phyloP scores from a whole-genome alignment of 192 early-diverging fungal species.

The Dispira simplex region DNA sequence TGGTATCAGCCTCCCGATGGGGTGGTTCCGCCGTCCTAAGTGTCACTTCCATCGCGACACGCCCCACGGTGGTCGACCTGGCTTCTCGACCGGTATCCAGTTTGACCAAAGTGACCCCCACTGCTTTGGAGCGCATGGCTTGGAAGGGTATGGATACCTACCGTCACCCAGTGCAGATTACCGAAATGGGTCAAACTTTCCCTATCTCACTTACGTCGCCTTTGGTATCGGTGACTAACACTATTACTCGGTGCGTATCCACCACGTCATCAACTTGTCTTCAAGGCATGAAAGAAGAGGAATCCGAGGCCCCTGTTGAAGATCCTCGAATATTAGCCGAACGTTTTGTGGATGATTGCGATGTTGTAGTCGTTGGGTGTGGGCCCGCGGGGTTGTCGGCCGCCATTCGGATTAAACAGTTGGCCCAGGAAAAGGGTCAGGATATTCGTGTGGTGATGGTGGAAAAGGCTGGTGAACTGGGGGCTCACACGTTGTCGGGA shows the following conservation, averaged over 20 bases:
- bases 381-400: conserved; percentile 90
- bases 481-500: conserved; percentile 89
- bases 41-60: background rate
- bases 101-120: background rate
- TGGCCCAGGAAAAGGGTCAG: conserved; percentile 59
- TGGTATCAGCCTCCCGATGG: background rate
- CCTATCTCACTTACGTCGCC: background rate
- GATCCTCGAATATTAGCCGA: conserved; percentile 36
- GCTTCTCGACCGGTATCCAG: background rate
- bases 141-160: background rate
- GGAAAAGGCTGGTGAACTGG: conserved; percentile 91
- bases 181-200: conserved; percentile 7
- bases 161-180: background rate
- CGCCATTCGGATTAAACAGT: conserved; percentile 90
- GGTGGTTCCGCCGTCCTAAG: too few species aligned
- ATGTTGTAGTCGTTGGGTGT: conserved; percentile 91
- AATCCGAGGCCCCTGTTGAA: conserved; percentile 19
- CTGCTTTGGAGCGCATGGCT: background rate
- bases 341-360: conserved; percentile 71
- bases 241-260: conserved; percentile 4
- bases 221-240: background rate
- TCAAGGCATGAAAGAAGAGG: background rate
- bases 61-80: background rate
- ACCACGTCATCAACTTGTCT: conserved; percentile 3
- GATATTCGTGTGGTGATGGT: conserved; percentile 82